Conservation (phyloP, 2,329 filamentous ascomycete genomes). For the Calycina marina region DNA sequence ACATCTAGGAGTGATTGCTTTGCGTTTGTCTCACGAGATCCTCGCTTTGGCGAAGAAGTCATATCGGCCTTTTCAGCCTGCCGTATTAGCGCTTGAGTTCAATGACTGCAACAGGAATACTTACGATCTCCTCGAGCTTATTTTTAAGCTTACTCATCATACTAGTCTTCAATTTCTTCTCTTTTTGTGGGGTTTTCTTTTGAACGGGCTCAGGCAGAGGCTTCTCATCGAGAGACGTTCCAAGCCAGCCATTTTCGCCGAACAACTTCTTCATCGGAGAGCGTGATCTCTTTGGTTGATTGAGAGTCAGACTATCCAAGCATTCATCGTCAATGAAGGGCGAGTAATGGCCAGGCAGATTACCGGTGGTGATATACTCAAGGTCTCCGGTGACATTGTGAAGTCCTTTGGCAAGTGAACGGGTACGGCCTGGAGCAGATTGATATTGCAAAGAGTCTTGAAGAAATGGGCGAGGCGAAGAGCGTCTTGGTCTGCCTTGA, state of each 20-base stretch:
- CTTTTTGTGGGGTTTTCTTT: conserved; percentile 6
- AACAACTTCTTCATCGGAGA: conserved; percentile 24
- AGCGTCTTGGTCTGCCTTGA: neutral
- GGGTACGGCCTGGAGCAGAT: neutral
- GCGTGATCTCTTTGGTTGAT: conserved; percentile 14
- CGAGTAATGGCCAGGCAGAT: neutral
- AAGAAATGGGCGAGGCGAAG: neutral
- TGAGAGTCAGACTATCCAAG: neutral
- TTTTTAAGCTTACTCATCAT: conserved; percentile 19
- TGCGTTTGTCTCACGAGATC: conserved; percentile 6
- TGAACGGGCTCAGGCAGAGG: conserved; percentile 1
- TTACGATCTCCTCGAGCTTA: conserved; percentile 20
- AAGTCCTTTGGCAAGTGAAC: conserved; percentile 5
- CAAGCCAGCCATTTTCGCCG: conserved; percentile 21
- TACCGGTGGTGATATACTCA: neutral
- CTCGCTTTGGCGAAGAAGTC: conserved; percentile 5
- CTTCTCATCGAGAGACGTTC: conserved; percentile 12
- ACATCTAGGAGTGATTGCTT: conserved; percentile 13
- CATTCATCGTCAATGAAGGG: too few species aligned
- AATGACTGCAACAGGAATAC: conserved; percentile 2
- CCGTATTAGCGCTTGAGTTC: conserved; percentile 1
- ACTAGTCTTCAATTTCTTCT: conserved; percentile 11
- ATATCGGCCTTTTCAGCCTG: conserved; percentile 22
- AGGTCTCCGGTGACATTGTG: conserved; percentile 9
- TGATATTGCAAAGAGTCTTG: neutral